phyloP scores from a whole-genome alignment of 768 basidiomycete species.

The Collybia nuda region DNA sequence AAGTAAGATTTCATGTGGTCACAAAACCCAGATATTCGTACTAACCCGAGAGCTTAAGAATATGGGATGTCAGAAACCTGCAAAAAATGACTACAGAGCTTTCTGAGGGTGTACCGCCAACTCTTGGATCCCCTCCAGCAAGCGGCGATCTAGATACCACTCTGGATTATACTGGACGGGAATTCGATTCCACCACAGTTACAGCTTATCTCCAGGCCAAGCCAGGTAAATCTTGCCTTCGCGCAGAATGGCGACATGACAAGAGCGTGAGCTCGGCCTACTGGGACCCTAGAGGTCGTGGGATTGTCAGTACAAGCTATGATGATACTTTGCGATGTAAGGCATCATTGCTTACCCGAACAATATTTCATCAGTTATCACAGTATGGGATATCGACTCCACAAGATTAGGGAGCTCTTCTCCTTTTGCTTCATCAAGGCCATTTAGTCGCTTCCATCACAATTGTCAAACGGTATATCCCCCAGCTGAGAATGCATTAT shows the following conservation, averaged over 20 bases:
- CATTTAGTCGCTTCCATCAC: constrained; percentile 62
- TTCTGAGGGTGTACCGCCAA: constrained; percentile 23
- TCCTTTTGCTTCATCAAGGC: constrained; percentile 61
- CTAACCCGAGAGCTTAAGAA: constrained; percentile 35
- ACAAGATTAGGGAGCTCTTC: constrained; percentile 42
- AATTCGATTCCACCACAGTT: constrained; percentile 43
- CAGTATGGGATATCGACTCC: constrained; percentile 78
- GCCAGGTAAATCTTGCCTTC: constrained; percentile 52
- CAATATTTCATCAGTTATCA: constrained; percentile 10
- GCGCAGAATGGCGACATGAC: constrained; percentile 66
- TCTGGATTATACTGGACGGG: neutral
- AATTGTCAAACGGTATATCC: constrained; percentile 73
- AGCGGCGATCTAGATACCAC: constrained; percentile 3
- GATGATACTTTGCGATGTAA: constrained; percentile 74
- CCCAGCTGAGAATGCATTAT: neutral
- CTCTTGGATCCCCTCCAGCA: constrained; percentile 25
- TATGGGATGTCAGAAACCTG: constrained; percentile 81
- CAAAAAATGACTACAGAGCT: constrained; percentile 36
- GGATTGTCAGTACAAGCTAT: constrained; percentile 83
- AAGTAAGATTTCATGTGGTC: constrained; percentile 47
- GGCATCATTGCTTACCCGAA: constrained; percentile 22
- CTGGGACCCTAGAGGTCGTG: constrained; percentile 81
- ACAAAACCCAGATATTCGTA: neutral
- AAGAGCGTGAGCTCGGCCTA: constrained; percentile 83
- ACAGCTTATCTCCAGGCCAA: constrained; percentile 49